phyloP scores from a whole-genome alignment of 192 early-diverging fungal genomes.

The Phycomyces blakesleeanus region DNA sequence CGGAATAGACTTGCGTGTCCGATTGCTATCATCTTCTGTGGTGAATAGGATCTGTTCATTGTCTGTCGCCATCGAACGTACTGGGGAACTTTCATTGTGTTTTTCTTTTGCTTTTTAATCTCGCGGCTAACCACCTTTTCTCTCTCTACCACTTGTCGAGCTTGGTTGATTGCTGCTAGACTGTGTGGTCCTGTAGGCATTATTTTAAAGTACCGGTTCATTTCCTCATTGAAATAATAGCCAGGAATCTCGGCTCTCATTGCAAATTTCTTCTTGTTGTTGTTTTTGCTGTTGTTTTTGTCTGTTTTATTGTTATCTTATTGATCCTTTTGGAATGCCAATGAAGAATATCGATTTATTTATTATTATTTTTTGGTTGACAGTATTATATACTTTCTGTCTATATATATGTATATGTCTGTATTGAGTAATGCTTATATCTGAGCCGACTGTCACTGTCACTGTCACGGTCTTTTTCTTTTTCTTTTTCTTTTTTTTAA shows the following conservation, averaged over 20 bases:
- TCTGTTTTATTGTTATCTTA: too few relatives aligned
- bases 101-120: not conserved
- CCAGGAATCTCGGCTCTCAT: constrained; percentile 27
- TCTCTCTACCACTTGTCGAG: not conserved
- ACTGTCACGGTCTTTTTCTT: too few relatives aligned
- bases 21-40: not conserved
- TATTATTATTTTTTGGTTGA: too few relatives aligned
- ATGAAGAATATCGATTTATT: too few relatives aligned
- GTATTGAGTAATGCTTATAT: too few relatives aligned
- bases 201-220: constrained; percentile 35
- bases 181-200: constrained; percentile 23
- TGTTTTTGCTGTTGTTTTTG: too few relatives aligned
- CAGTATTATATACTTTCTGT: too few relatives aligned
- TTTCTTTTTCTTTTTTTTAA: too few relatives aligned
- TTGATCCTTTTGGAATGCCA: too few relatives aligned
- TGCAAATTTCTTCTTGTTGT: not conserved
- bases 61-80: not conserved
- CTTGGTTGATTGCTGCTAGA: constrained; percentile 5
- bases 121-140: not conserved
- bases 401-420: too few relatives aligned
- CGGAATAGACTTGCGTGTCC: not conserved
- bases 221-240: constrained; percentile 32
- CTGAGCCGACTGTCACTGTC: too few relatives aligned
- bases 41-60: not conserved
- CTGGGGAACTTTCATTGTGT: not conserved